Evolutionary conservation across 2,329 filamentous ascomycete genomes (phyloP), one percentile per base, ranked within the genome.

Genomic region (Tolypocladium inflatum): DNA sequence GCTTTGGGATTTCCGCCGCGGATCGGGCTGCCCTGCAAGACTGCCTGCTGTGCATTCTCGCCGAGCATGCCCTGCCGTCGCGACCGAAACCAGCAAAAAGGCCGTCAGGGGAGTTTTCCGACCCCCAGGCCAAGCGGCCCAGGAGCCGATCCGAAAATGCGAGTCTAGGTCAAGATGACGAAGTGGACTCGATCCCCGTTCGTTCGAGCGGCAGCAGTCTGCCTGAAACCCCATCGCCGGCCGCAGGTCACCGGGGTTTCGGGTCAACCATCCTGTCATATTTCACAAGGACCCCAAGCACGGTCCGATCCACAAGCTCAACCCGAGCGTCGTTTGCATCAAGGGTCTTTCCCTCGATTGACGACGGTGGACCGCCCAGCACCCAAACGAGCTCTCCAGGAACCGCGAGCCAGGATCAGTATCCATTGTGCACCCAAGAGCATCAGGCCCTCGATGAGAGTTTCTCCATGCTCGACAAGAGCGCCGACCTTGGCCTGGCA

Each of bases 371-470:
- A 13, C 60, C 60, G 0, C 59, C 62, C 4, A 67, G 67, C 15
- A 74, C 67, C 1, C 71, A 76, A 57, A 68, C 69, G 19, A 76
- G 41, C 73, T 0, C 54, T 69, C 13, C 63, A 37, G 39, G 8
- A 17, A 41, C 54, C 21, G 17, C 38, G 50, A 59, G 54, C 21
- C 42, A 51, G 21, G 58, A 58, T 30, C 23, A 48, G 8, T 61
- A 58, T n/a, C 59, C 58, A 10, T 23, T 55, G 19, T 54, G 55
- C 39, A 54, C 57, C 1, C 43, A 61, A 51, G 61, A 60, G 19
- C 19, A 56, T 5, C 41, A 59, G 43, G 41, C 57, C 9, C 55
- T 62, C 3, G 54, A 57, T 4, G 65, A 61, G 37, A 41, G 62
- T 60, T 23, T 63, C 63, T 23, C 17, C 37, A 51, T 33, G 19